A percentile compares a stretch with the other conserved stretches of the same genome.
phyloP scores from a whole-genome alignment of 2,329 filamentous ascomycete genomes.

The Hypoxylon sp. region DNA sequence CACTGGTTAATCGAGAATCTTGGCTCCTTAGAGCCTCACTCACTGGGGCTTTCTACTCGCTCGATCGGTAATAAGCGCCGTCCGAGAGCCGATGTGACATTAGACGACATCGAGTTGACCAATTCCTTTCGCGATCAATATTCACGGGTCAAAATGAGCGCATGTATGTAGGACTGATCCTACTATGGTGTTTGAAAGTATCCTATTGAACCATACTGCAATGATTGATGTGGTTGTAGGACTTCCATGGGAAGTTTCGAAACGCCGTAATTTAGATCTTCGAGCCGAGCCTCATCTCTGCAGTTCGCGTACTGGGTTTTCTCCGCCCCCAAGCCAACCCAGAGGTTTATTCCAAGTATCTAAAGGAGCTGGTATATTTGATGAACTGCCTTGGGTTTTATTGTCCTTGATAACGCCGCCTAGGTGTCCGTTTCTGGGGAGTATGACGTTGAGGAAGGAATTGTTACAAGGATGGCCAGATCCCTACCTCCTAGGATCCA shows the following conservation, averaged over 20 bases:
- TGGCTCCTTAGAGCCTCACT: background rate
- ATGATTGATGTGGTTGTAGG: background rate
- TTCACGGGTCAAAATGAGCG: background rate
- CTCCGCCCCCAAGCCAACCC: background rate
- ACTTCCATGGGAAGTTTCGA: background rate
- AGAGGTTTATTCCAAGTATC: background rate
- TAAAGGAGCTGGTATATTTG: background rate
- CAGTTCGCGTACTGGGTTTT: background rate
- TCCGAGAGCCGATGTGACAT: background rate
- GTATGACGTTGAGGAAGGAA: background rate
- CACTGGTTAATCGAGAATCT: background rate
- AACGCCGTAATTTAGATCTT: constrained; percentile 1
- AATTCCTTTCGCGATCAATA: background rate
- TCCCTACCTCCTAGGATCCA: constrained; percentile 5
- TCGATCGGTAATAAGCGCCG: background rate
- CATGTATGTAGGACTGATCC: background rate
- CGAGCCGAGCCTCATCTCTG: background rate
- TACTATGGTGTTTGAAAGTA: background rate
- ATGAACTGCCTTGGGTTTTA: background rate
- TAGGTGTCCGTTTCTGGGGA: background rate
- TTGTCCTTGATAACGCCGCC: background rate
- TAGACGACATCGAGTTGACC: background rate
- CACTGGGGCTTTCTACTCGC: background rate
- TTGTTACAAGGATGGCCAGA: background rate
- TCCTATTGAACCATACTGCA: background rate